phyloP scores from a whole-genome alignment of 768 basidiomycete genomes.

The Macrolepiota fuliginosa region DNA sequence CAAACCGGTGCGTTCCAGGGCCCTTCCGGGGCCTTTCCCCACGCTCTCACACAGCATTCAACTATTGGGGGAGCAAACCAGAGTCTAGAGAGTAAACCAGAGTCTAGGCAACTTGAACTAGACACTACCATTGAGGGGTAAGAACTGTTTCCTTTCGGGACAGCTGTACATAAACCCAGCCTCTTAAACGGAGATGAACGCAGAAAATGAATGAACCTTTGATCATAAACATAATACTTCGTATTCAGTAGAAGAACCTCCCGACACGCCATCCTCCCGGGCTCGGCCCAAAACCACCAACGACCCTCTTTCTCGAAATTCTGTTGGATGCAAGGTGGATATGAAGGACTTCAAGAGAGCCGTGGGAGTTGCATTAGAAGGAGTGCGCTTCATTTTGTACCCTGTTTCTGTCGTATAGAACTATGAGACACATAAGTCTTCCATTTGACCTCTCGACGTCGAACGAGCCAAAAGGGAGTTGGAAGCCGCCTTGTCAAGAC shows the following conservation, averaged over 20 bases:
- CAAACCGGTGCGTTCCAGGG: background rate
- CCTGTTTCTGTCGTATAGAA: background rate
- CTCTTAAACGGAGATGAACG: background rate
- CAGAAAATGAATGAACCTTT: background rate
- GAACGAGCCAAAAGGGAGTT: no score
- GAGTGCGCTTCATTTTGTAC: background rate
- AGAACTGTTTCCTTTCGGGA: background rate
- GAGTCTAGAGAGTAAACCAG: background rate
- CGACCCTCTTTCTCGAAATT: background rate
- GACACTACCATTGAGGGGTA: background rate
- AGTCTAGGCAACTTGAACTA: background rate
- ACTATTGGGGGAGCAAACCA: background rate
- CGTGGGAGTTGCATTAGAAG: background rate
- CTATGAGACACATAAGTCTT: no score
- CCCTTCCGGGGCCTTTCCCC: no score
- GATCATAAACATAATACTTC: background rate
- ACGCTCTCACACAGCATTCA: background rate
- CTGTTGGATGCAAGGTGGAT: background rate
- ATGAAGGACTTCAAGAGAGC: background rate
- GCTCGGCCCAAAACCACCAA: background rate
- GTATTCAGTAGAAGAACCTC: background rate
- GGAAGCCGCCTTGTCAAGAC: no score
- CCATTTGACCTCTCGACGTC: no score
- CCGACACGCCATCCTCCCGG: background rate
- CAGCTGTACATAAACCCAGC: background rate